A percentile compares a stretch with the other conserved stretches of the same genome.
Evolutionary conservation across 2,329 filamentous ascomycete genomes (phyloP).

Genomic region (Aspergillus sp.): DNA sequence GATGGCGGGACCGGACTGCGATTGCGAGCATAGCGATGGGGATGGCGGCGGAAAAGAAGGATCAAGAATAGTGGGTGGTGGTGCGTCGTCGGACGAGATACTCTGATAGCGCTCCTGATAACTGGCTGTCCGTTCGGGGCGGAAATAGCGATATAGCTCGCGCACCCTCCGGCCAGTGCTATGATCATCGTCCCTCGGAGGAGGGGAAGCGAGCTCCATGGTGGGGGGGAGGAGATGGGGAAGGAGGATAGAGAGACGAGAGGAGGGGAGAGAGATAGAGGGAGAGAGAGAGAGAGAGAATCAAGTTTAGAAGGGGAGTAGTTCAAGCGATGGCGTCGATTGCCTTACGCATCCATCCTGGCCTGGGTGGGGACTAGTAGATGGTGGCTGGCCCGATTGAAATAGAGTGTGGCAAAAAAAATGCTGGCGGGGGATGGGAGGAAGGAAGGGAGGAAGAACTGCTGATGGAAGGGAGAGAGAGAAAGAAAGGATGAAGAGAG

Average conservation of each 20-base stretch:
- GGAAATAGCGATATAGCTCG: constrained; percentile 45
- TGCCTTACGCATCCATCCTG: constrained; percentile 6
- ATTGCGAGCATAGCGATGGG: constrained; percentile 15
- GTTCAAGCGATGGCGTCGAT: neutral
- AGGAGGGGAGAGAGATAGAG: neutral
- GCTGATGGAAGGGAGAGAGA: neutral
- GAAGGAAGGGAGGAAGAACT: no score
- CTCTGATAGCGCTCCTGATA: neutral
- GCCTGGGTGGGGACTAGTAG: neutral
- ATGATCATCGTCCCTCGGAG: constrained; percentile 21
- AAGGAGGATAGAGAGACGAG: neutral
- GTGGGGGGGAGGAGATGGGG: neutral
- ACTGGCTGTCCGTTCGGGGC: constrained; percentile 26
- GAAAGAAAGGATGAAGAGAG: neutral
- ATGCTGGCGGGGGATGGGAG: neutral
- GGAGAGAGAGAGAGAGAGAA: neutral
- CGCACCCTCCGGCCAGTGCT: constrained; percentile 36
- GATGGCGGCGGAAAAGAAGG: constrained; percentile 15
- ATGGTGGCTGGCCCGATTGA: neutral
- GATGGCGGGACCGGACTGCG: constrained; percentile 15
- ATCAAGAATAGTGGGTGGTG: constrained; percentile 14
- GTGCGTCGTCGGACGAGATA: constrained; percentile 10
- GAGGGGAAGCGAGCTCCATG: constrained; percentile 3
- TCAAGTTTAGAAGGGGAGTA: neutral
- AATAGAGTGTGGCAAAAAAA: constrained; percentile 12